A percentile compares a stretch with the other conserved stretches of the same genome.
Conservation (phyloP, 352 stramenopile genomes). For the Stramenopiles sp. region DNA sequence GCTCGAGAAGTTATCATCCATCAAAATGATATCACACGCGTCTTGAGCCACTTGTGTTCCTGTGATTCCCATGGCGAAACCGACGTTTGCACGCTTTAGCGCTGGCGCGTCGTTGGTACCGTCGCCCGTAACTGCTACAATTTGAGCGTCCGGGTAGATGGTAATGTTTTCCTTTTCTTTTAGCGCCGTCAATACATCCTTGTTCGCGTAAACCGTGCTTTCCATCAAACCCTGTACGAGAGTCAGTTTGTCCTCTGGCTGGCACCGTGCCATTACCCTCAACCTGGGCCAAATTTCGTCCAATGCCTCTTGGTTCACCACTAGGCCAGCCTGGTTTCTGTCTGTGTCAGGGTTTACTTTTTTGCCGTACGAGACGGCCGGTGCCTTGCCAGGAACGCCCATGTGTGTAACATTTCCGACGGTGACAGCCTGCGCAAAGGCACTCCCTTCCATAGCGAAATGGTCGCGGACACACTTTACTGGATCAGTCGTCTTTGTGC, state of each 20-base stretch:
- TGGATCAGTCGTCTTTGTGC: no score
- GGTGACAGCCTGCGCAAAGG: no score
- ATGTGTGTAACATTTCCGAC: no score
- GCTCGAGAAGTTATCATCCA: slow-evolving; percentile 84
- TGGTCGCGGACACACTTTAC: no score
- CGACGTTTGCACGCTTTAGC: slow-evolving; percentile 87
- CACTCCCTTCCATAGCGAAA: no score
- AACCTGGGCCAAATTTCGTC: slow-evolving; percentile 74
- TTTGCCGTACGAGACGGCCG: no score
- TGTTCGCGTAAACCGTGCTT: slow-evolving; percentile 14
- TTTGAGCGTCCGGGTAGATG: no score
- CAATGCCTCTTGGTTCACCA: slow-evolving; percentile 66
- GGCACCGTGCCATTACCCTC: slow-evolving; percentile 70
- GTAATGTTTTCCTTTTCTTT: no score
- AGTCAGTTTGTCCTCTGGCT: slow-evolving; percentile 87
- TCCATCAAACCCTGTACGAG: slow-evolving; percentile 78
- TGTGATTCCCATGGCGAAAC: slow-evolving; percentile 80
- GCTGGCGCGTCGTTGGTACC: slow-evolving; percentile 88
- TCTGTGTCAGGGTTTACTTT: no score
- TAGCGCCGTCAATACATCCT: no score
- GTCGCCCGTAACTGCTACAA: slow-evolving; percentile 85
- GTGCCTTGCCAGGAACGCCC: no score
- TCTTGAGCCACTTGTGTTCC: slow-evolving; percentile 75
- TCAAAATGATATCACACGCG: slow-evolving; percentile 76
- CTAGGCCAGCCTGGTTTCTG: no score